Base-by-base conservation (phyloP, 2,329 filamentous ascomycete genomes). In the Ophiocordyceps australis region DNA sequence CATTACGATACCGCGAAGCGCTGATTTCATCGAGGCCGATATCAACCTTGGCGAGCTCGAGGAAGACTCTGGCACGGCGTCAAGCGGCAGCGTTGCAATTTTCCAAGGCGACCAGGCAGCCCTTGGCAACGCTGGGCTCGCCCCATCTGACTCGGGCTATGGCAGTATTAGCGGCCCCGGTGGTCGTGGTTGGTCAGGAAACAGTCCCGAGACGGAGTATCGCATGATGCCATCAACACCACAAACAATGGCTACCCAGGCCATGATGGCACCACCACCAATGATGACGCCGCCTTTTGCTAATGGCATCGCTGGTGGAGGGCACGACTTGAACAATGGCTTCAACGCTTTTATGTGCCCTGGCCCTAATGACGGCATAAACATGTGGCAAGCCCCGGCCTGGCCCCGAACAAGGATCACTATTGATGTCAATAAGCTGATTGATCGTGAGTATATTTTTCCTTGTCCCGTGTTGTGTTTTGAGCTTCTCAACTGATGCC, bases 21-120 rank as follows among this genome's bases (percentile, higher is more conserved):
- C 63, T 8, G 71, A 76, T 12, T 71, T 65, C 28, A 55, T 76
- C 2, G 62, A 65, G 24, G 62, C 64, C 7, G 60, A 75, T 25
- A 47, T 77, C 14, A 57, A 65, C 24, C 36, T 54, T 0, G 38
- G 40, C 4, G 49, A 53, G 3, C 57, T 66, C 7, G 22, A 30
- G 3, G 29, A 30, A 11, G 19, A 20, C 17, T 7, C 9, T 11
- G 19, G 12, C 10, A 5, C n/a, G 2, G n/a, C n/a, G n/a, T n/a
- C n/a, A n/a, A n/a, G n/a, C n/a, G n/a, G n/a, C n/a, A n/a, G n/a
- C n/a, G n/a, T n/a, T n/a, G n/a, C n/a, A n/a, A n/a, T 16, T n/a
- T 6, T 15, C 6, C 10, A 9, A 9, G n/a, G 15, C 12, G 13
- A 25, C n/a, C 18, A 14, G 9, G 18, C 12, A 7, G 6, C 23